Evolutionary conservation across 2,329 filamentous ascomycete species (phyloP), one percentile per base, ranked within the genome.

Genomic region (Fusarium agapanthi): DNA sequence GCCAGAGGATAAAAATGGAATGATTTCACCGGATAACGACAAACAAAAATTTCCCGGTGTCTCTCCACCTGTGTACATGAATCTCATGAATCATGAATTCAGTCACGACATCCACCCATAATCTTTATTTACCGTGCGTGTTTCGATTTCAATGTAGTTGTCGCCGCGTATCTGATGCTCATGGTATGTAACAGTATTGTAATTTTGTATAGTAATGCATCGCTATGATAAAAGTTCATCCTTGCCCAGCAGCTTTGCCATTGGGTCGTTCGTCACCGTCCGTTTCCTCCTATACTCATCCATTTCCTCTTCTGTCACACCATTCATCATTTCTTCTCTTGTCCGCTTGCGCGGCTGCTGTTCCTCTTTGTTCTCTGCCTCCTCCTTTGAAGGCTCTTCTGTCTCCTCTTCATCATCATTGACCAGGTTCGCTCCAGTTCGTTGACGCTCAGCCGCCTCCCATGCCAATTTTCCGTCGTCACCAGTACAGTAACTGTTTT

Each of bases 401-500:
- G 24, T 50, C 41, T 50, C 54, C 48, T 81, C 74, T 4, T 69
- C 77, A 15, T 77, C 76, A 14, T 77, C 75, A 54, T 80, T 77
- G 24, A 83, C 77, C 58, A 87, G 77, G 54, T 81, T 83, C 4
- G 78, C 83, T 26, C 88, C 87, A 4, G 81, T 84, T n/a, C 86
- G 82, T 78, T 87, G 89, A 74, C 79, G 84, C 73, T 96, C 91
- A 1, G 93, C 91, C 63, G 93, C 92, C 75, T 95, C 91, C 82
- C 93, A 95, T 3, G 94, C 95, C 69, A 84, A 84, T 81, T 91
- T 97, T 40, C 96, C 96, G 65, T 93, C 93, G 68, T 96, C 94
- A 32, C 96, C 96, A 1, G 95, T 98, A 81, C 96, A 99, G 79
- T 98, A 99, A 78, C 95, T 97, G 82, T 99, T 98, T 84, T 97